Conservation (phyloP, 192 early-diverging fungal species). For the Coemansia nantahalensis region DNA sequence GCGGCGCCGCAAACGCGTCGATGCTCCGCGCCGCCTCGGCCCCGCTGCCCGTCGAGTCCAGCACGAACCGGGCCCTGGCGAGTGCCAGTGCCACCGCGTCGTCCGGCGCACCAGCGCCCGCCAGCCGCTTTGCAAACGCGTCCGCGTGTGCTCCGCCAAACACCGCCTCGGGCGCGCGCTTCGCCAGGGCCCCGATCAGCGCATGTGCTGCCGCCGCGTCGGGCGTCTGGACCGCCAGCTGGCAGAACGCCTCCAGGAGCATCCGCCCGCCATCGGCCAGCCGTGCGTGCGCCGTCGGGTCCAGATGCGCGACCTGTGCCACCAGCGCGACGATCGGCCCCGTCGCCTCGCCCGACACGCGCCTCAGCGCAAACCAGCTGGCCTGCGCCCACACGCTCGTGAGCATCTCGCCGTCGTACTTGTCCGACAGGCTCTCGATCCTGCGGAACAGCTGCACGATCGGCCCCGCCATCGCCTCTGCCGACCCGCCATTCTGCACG, state of each 20-base stretch:
- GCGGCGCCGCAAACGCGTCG: conserved; percentile 19
- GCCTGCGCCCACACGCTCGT: conserved; percentile 42
- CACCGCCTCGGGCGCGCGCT: conserved; percentile 34
- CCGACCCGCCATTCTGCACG: conserved; percentile 27
- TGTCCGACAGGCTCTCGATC: conserved; percentile 20
- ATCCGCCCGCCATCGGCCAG: conserved; percentile 11
- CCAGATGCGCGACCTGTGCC: conserved; percentile 26
- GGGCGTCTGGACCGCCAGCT: conserved; percentile 27
- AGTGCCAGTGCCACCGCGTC: conserved; percentile 32
- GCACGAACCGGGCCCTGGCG: conserved; percentile 28
- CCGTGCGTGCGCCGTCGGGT: background rate
- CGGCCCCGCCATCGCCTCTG: conserved; percentile 28
- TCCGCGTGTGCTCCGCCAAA: conserved; percentile 32
- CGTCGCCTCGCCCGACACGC: conserved; percentile 13
- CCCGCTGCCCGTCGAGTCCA: conserved; percentile 6
- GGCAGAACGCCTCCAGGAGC: conserved; percentile 34
- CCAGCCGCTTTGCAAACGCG: conserved; percentile 25
- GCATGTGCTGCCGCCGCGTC: conserved; percentile 18
- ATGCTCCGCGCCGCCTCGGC: conserved; percentile 22
- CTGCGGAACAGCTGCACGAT: conserved; percentile 38
- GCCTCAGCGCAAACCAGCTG: conserved; percentile 47
- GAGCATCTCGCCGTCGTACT: conserved; percentile 25
- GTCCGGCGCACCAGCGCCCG: conserved; percentile 20
- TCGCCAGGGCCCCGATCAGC: conserved; percentile 28
- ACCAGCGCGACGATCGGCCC: conserved; percentile 26